Conservation (phyloP, 176 grass and related monocot genomes). For the Carex littledalei region DNA sequence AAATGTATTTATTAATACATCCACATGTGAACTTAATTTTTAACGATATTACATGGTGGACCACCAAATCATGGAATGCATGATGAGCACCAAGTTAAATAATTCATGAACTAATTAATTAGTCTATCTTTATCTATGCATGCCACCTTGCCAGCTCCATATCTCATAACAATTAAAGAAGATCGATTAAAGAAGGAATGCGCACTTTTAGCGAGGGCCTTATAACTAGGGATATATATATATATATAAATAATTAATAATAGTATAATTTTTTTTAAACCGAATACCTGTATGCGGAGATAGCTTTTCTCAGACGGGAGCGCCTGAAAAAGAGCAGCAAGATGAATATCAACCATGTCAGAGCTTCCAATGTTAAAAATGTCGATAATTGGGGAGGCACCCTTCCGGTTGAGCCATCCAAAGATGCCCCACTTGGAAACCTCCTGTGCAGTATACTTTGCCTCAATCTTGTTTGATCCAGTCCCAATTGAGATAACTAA, state of each 20-base stretch:
- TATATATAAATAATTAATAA: not conserved
- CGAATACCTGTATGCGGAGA: conserved; percentile 27
- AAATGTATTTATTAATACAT: no score
- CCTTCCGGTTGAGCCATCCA: conserved; percentile 30
- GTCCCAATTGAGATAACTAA: conserved; percentile 43
- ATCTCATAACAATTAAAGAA: not conserved
- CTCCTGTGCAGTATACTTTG: conserved; percentile 22
- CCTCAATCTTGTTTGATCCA: conserved; percentile 29
- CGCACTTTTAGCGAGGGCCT: not conserved
- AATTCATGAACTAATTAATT: not conserved
- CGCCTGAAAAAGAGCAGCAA: conserved; percentile 33
- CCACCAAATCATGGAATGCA: not conserved
- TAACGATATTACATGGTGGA: not conserved
- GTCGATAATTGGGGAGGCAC: conserved; percentile 33
- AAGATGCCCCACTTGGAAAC: conserved; percentile 50
- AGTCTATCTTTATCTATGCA: not conserved
- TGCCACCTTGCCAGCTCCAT: not conserved
- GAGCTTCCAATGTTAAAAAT: conserved; percentile 38
- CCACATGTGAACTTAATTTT: not conserved
- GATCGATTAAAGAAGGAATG: not conserved
- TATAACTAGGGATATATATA: no score
- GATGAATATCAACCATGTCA: conserved; percentile 43
- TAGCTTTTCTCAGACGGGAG: conserved; percentile 26
- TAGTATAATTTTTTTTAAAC: not conserved
- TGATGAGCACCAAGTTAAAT: not conserved